Conservation (phyloP, 2,329 filamentous ascomycete genomes). For the Orbilia quercus region DNA sequence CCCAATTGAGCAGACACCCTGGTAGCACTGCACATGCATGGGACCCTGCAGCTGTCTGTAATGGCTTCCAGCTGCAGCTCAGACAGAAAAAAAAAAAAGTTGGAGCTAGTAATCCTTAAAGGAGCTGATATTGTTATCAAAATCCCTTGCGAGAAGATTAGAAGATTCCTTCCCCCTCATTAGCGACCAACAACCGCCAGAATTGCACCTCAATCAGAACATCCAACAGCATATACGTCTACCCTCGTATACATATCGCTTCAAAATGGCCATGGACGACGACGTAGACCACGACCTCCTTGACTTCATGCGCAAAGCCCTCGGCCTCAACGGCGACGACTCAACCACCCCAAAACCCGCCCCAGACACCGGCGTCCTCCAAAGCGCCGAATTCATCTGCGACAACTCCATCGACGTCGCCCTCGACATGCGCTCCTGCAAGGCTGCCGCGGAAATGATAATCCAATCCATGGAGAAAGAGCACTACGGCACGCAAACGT, state of each 20-base stretch:
- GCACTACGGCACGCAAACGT: constrained; percentile 83
- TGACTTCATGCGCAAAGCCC: constrained; percentile 59
- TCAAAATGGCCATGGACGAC: constrained; percentile 55
- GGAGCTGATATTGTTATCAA: constrained; percentile 3
- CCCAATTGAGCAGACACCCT: no score
- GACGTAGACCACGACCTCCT: constrained; percentile 60
- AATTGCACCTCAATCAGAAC: no score
- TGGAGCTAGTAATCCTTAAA: no score
- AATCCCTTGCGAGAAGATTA: no score
- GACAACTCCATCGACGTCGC: constrained; percentile 94
- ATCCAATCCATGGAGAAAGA: constrained; percentile 84
- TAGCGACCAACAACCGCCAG: no score
- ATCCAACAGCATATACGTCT: no score
- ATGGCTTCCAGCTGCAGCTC: no score
- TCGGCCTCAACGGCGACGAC: constrained; percentile 47
- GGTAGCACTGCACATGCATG: no score
- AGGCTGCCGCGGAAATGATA: constrained; percentile 82
- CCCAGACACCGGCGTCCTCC: constrained; percentile 84
- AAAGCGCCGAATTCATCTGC: constrained; percentile 85
- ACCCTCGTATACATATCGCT: not conserved
- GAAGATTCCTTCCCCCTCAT: no score
- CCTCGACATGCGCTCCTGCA: constrained; percentile 83
- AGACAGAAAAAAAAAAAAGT: no score
- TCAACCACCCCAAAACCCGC: constrained; percentile 57
- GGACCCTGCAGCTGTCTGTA: no score